phyloP scores from a whole-genome alignment of 306 rosid genomes.

The Quercus suber region DNA sequence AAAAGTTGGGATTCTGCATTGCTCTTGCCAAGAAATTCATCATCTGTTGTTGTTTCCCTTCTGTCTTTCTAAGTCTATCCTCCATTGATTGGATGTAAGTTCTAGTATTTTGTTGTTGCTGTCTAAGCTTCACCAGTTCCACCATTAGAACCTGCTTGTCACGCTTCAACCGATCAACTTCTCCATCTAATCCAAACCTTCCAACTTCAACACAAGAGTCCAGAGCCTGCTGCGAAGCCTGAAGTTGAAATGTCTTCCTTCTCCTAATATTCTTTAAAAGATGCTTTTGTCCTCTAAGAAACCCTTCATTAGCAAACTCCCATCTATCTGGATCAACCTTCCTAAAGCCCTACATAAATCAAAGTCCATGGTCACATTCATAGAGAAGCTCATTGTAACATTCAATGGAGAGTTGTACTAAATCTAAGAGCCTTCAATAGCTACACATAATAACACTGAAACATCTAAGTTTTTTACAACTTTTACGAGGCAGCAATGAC shows the following conservation, averaged over 20 bases:
- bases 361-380: constrained; percentile 24
- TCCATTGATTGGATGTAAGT: constrained; percentile 53
- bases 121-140: constrained; percentile 74
- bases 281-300: constrained; percentile 72
- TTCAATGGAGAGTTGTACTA: not conserved
- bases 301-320: constrained; percentile 87
- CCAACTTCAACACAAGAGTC: constrained; percentile 79
- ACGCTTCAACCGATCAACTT: constrained; percentile 52
- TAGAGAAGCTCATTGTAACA: not conserved
- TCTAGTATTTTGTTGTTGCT: constrained; percentile 57
- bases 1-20: constrained; percentile 58
- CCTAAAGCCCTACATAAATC: constrained; percentile 62
- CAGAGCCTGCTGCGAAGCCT: constrained; percentile 33
- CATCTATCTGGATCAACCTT: constrained; percentile 82
- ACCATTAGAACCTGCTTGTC: constrained; percentile 64
- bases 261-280: constrained; percentile 75
- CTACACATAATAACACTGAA: not conserved
- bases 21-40: constrained; percentile 72
- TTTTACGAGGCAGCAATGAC: not conserved
- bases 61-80: constrained; percentile 50
- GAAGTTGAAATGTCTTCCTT: constrained; percentile 46
- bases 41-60: constrained; percentile 62
- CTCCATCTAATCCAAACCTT: constrained; percentile 58
- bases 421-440: not conserved
- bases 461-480: not conserved